Evolutionary conservation across 495 filamentous ascomycete species (phyloP).

Genomic region (Poronia punctata): DNA sequence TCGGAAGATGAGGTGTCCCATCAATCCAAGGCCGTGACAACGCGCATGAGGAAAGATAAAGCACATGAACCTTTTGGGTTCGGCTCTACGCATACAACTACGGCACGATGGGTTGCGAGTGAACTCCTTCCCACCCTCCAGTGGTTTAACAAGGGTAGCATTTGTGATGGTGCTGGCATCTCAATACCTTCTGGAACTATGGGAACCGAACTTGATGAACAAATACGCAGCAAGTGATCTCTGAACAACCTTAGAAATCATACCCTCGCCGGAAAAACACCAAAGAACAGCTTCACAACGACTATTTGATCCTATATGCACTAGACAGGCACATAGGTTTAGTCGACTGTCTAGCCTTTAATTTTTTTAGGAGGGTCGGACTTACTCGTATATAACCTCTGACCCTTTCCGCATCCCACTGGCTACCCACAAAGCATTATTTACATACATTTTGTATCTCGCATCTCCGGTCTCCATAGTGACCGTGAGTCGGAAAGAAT

Average conservation of each 20-base stretch:
- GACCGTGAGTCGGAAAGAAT: neutral
- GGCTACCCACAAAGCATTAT: neutral
- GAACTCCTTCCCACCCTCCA: slow-evolving; percentile 44
- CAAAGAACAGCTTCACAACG: neutral
- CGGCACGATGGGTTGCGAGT: slow-evolving; percentile 66
- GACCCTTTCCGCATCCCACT: neutral
- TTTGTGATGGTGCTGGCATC: slow-evolving; percentile 45
- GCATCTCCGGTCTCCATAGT: neutral
- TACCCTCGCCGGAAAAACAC: neutral
- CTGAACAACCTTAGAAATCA: too few relatives aligned
- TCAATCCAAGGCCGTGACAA: slow-evolving; percentile 5
- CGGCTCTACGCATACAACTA: slow-evolving; percentile 61
- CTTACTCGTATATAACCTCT: neutral
- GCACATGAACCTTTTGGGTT: slow-evolving; percentile 43
- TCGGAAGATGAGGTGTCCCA: slow-evolving; percentile 9
- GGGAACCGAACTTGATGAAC: neutral
- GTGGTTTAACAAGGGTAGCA: slow-evolving; percentile 46
- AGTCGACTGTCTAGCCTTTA: too few relatives aligned
- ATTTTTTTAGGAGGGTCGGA: too few relatives aligned
- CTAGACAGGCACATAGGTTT: too few relatives aligned
- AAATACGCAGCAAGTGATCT: neutral
- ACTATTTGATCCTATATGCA: neutral
- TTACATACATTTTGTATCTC: neutral
- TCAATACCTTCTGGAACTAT: slow-evolving; percentile 8
- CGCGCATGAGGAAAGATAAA: slow-evolving; percentile 25